Conservation (phyloP, 1,284 basidiomycete genomes). For the Hemileia vastatrix region DNA sequence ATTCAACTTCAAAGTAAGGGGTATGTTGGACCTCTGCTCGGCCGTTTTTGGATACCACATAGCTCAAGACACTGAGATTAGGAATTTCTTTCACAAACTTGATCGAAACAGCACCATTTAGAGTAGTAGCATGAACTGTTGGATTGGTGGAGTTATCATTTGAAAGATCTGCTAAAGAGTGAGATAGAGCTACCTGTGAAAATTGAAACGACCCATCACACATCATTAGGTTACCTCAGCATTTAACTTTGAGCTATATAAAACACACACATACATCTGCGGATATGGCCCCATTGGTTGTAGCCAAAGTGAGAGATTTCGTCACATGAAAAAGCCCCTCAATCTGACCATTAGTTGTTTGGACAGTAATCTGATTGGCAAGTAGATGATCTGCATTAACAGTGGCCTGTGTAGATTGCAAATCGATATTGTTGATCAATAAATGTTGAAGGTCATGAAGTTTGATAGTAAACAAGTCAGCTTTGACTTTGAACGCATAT, state of each 20-base stretch:
- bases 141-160: not conserved
- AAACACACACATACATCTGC: slow-evolving; percentile 1
- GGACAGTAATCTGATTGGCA: not conserved
- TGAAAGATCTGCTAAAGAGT: not conserved
- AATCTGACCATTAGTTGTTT: slow-evolving; percentile 13
- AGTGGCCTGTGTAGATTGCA: slow-evolving; percentile 2
- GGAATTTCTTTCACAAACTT: slow-evolving; percentile 4
- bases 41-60: slow-evolving; percentile 14
- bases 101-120: slow-evolving; percentile 13
- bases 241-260: not conserved
- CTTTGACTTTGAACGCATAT: not conserved
- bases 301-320: slow-evolving; percentile 10
- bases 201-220: too few relatives aligned
- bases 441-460: not conserved
- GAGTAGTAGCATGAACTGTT: slow-evolving; percentile 8
- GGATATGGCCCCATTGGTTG: slow-evolving; percentile 18
- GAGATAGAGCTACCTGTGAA: slow-evolving; percentile 1
- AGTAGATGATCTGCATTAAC: slow-evolving; percentile 1
- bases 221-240: not conserved
- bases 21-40: slow-evolving; percentile 12
- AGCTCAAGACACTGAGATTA: slow-evolving; percentile 7
- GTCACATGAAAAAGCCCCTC: slow-evolving; percentile 10
- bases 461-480: slow-evolving; percentile 9
- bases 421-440: not conserved
- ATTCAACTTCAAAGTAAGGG: slow-evolving; percentile 8